These are phyloP conservation scores for Oryza meyeriana DNA, from an alignment of 176 grass and related monocot genomes.

Conservation along the genomic window DNA sequence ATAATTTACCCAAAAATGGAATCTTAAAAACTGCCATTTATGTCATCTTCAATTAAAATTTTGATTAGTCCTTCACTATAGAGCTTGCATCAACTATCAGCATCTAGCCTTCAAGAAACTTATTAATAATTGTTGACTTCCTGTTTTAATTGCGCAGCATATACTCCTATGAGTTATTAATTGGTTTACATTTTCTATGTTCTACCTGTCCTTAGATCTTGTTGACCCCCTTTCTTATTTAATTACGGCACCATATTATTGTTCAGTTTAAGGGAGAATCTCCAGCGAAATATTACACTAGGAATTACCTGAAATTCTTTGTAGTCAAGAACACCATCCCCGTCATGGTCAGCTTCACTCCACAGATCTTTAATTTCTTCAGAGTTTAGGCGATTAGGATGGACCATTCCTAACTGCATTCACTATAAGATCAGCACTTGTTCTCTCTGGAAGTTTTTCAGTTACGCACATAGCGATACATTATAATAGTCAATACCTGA, in stretches of 20 bases:
- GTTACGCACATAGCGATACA: not conserved
- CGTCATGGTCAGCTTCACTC: conserved; percentile 58
- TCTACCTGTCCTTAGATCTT: conserved; percentile 14
- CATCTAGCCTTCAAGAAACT: conserved; percentile 2
- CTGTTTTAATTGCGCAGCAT: not conserved
- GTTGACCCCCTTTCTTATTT: conserved; percentile 16
- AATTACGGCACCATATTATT: not conserved
- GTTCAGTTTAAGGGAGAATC: conserved; percentile 1
- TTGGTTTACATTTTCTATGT: not conserved
- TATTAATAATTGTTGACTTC: not conserved
- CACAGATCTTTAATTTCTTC: conserved; percentile 71
- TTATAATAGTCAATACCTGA: conserved; percentile 46
- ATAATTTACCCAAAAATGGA: not conserved
- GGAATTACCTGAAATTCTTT: conserved; percentile 73
- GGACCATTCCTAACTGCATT: conserved; percentile 65
- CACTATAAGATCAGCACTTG: conserved; percentile 5
- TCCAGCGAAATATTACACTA: not conserved
- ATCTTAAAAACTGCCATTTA: not conserved
- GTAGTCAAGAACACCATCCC: conserved; percentile 63
- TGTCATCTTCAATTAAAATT: not conserved
- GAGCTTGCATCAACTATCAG: not conserved
- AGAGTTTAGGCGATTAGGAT: conserved; percentile 59
- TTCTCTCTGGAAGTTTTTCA: not conserved
- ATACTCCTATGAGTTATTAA: conserved; percentile 8
- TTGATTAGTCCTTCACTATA: not conserved